Percentiles rank a stretch among this genome's conserved stretches.
These are phyloP conservation scores for Mariannaea sp. DNA, from an alignment of 2,329 filamentous ascomycete genomes.

Conservation along the genomic window DNA sequence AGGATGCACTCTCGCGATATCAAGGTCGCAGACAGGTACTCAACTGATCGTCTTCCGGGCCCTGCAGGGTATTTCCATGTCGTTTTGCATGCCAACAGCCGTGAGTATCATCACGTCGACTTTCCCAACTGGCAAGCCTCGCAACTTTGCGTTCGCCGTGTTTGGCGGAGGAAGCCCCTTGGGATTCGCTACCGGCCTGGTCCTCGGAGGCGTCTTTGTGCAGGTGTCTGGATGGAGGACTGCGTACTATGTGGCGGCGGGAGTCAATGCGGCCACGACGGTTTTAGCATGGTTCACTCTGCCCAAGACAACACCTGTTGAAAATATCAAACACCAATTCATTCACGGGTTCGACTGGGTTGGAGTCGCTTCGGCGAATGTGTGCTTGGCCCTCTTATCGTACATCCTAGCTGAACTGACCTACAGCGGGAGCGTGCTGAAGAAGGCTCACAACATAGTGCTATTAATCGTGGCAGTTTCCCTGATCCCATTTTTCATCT, in stretches of 20 bases:
- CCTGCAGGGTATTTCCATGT: slow-evolving; percentile 42
- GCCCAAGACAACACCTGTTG: slow-evolving; percentile 5
- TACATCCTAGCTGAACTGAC: slow-evolving; percentile 19
- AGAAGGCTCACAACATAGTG: slow-evolving; percentile 16
- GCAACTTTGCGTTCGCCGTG: slow-evolving; percentile 50
- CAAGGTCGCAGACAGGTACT: slow-evolving; percentile 40
- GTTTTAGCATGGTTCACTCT: slow-evolving; percentile 15
- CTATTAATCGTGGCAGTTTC: slow-evolving; percentile 7
- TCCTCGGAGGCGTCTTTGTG: slow-evolving; percentile 55
- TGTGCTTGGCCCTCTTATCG: slow-evolving; percentile 13
- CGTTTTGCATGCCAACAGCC: slow-evolving; percentile 46
- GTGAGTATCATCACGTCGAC: slow-evolving; percentile 46
- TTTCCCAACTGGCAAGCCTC: slow-evolving; percentile 42
- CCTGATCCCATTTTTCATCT: slow-evolving; percentile 17
- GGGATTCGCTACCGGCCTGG: slow-evolving; percentile 54
- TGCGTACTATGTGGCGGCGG: slow-evolving; percentile 48
- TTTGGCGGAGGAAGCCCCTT: slow-evolving; percentile 52
- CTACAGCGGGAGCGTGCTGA: slow-evolving; percentile 11
- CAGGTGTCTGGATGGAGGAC: slow-evolving; percentile 55
- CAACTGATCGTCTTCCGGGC: slow-evolving; percentile 47
- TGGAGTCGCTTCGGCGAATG: slow-evolving; percentile 15
- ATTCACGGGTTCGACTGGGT: slow-evolving; percentile 17
- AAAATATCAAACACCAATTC: slow-evolving; percentile 6
- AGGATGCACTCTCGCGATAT: slow-evolving; percentile 42
- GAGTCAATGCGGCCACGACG: slow-evolving; percentile 36